Conservation (phyloP, 306 rosid genomes). For the Vigna nakashimae region DNA sequence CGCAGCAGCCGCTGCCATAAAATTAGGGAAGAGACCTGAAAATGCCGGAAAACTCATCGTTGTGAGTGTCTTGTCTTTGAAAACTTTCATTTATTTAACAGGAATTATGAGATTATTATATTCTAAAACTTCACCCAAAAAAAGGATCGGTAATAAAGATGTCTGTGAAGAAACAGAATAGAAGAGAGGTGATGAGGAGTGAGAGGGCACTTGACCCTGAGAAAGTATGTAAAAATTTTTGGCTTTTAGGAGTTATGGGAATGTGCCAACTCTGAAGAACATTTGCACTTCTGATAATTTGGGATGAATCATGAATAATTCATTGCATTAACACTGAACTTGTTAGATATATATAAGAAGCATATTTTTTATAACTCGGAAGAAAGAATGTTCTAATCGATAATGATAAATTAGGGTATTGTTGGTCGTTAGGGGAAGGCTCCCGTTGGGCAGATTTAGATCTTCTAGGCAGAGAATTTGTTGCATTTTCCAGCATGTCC, state of each 20-base stretch:
- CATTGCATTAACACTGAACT: background rate
- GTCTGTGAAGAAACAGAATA: background rate
- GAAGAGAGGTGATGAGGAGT: background rate
- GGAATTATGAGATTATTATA: slow-evolving; percentile 29
- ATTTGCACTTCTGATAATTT: background rate
- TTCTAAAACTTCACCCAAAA: background rate
- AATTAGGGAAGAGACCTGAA: slow-evolving; percentile 67
- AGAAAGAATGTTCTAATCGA: background rate
- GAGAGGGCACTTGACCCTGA: background rate
- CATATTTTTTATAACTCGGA: background rate
- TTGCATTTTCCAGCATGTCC: background rate
- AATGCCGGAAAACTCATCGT: slow-evolving; percentile 71
- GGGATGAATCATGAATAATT: background rate
- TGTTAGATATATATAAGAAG: background rate
- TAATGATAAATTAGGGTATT: background rate
- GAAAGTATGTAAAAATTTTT: background rate
- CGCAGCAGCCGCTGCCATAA: slow-evolving; percentile 65
- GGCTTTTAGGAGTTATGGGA: background rate
- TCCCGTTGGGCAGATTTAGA: background rate
- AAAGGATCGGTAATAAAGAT: background rate
- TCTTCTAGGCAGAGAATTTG: background rate
- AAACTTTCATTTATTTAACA: background rate
- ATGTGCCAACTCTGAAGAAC: background rate
- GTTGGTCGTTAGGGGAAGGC: background rate
- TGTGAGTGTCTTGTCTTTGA: slow-evolving; percentile 45